Base-by-base conservation (phyloP, 345 rosid genomes). In the thale cress (Arabidopsis thaliana) region DNA sequence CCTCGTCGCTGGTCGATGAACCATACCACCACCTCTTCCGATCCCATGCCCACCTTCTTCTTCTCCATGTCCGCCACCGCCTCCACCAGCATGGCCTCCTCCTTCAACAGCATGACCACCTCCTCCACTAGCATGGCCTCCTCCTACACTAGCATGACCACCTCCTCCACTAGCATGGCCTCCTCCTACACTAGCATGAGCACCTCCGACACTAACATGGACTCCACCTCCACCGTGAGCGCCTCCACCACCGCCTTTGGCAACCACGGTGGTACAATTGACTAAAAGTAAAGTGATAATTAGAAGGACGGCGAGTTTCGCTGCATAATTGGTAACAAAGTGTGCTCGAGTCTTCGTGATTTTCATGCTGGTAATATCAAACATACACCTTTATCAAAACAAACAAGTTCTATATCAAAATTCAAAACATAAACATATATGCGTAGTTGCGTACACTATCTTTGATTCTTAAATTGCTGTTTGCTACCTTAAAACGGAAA, bases 1-100 rank as follows among this genome's bases (percentile, higher is more conserved):
- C 32, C 73, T 67, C 42, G 2, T 65, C 23, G 42, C 33, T 30
- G 73, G 73, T 67, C 62, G 44, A 74, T 75, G 73, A 67, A 59
- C 62, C 62, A 67, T 59, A 67, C 79, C 61, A 20, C 67, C 73
- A 25, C 73, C 73, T 66, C 59, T 41, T 28, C 78, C 51, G 1
- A 58, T 58, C 53, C 61, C 45, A 20, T 7, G 42, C 7, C 78
- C 44, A 6, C 78, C 65, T 56, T 42, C 70, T 22, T 64, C 65
- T 42, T 61, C 69, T 49, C 70, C 63, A 36, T 44, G 48, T 16
- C 72, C 44, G 7, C 50, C 49, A 49, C 11, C 37, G 0, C 59
- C 14, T 51, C 24, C 41, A 33, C 6, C 62, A 57, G 40, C 40
- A 34, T 59, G 55, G 3, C 71, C 38, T 2, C 30, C 44, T 7